These are phyloP conservation scores for Artemisia annua DNA, from an alignment of 129 eudicot genomes.

Conservation along the genomic window DNA sequence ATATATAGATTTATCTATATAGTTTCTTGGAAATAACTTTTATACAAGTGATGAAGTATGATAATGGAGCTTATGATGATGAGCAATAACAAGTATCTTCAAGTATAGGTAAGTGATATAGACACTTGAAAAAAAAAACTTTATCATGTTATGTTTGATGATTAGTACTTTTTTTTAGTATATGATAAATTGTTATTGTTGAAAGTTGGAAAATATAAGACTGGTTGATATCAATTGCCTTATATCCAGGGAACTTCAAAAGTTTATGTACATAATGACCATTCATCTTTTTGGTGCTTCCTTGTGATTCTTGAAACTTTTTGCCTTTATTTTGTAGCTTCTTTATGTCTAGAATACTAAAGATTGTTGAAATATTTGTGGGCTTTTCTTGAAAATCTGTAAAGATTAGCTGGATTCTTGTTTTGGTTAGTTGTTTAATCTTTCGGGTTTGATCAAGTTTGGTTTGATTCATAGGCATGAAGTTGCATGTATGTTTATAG, in stretches of 20 bases:
- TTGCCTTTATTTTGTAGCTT: slow-evolving; percentile 44
- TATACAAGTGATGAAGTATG: background rate
- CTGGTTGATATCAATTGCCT: slow-evolving; percentile 73
- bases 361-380: slow-evolving; percentile 31
- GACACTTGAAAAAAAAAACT: slow-evolving; percentile 26
- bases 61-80: slow-evolving; percentile 22
- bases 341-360: slow-evolving; percentile 35
- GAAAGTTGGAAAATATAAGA: slow-evolving; percentile 38
- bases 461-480: slow-evolving; percentile 35
- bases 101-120: slow-evolving; percentile 37
- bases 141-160: slow-evolving; percentile 30
- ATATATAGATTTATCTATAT: slow-evolving; percentile 27
- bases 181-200: slow-evolving; percentile 26
- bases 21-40: slow-evolving; percentile 10
- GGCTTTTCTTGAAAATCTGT: slow-evolving; percentile 18
- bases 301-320: slow-evolving; percentile 71
- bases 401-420: slow-evolving; percentile 30
- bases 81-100: slow-evolving; percentile 26
- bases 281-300: slow-evolving; percentile 39
- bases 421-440: slow-evolving; percentile 20
- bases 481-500: background rate
- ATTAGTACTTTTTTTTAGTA: slow-evolving; percentile 14
- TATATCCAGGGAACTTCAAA: slow-evolving; percentile 73
- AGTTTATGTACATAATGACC: slow-evolving; percentile 37
- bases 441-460: slow-evolving; percentile 18